phyloP scores from a whole-genome alignment of 2,329 filamentous ascomycete genomes.

The Lecanicillium sp. region DNA sequence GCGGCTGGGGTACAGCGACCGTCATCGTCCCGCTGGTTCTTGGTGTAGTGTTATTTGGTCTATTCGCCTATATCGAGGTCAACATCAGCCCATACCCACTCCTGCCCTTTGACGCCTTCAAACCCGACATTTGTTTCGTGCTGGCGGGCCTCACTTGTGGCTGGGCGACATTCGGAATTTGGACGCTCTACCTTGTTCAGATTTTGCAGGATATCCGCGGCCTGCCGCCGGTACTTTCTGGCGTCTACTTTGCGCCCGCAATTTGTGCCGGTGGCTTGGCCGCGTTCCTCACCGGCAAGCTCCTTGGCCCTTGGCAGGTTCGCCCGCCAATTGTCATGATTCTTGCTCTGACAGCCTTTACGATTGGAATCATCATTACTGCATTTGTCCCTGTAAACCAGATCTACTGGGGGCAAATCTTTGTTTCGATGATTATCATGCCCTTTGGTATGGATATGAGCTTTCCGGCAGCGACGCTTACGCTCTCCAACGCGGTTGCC shows the following conservation, averaged over 20 bases:
- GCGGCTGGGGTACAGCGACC: constrained; percentile 52
- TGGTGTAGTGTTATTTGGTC: constrained; percentile 45
- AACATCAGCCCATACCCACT: constrained; percentile 44
- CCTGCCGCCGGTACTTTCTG: constrained; percentile 36
- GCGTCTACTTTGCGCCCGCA: constrained; percentile 40
- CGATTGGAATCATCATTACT: constrained; percentile 36
- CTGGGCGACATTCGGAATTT: constrained; percentile 50
- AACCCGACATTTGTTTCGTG: constrained; percentile 48
- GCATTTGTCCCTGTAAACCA: constrained; percentile 46
- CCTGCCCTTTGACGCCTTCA: constrained; percentile 46
- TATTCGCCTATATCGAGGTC: constrained; percentile 53
- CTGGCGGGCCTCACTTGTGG: constrained; percentile 47
- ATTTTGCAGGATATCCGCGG: constrained; percentile 40
- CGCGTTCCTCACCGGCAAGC: constrained; percentile 36
- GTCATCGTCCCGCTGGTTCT: constrained; percentile 52
- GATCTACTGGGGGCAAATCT: constrained; percentile 59
- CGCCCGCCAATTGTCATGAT: constrained; percentile 36
- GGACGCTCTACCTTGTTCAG: constrained; percentile 46
- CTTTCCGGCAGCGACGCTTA: constrained; percentile 55
- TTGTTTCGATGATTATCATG: constrained; percentile 52
- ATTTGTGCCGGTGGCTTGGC: constrained; percentile 39
- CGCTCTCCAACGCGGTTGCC: constrained; percentile 48
- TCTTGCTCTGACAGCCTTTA: constrained; percentile 38
- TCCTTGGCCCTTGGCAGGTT: constrained; percentile 33
- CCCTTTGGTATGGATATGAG: constrained; percentile 62